phyloP scores from a whole-genome alignment of 352 stramenopile genomes.

The Phytophthora cactorum region DNA sequence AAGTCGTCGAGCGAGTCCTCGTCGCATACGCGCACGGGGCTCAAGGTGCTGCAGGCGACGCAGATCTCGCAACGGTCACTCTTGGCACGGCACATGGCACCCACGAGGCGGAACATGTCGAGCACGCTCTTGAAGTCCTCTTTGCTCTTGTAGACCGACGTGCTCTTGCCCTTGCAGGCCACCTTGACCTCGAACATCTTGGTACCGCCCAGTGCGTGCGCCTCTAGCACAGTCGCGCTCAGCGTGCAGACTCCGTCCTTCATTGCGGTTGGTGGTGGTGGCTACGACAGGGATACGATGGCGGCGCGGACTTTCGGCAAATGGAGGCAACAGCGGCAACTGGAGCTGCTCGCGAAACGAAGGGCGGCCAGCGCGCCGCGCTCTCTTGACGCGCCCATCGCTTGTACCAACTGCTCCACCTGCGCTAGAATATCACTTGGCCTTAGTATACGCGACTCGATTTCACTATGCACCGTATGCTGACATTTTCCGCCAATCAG shows the following conservation, averaged over 20 bases:
- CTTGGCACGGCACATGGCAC: slow-evolving; percentile 67
- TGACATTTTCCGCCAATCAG: slow-evolving; percentile 16
- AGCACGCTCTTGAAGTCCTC: slow-evolving; percentile 85
- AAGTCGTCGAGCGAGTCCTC: slow-evolving; percentile 69
- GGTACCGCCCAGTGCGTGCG: slow-evolving; percentile 67
- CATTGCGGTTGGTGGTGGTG: slow-evolving; percentile 32
- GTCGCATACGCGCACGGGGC: slow-evolving; percentile 50
- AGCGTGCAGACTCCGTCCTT: slow-evolving; percentile 54
- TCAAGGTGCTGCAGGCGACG: slow-evolving; percentile 51
- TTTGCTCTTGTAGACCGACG: slow-evolving; percentile 84
- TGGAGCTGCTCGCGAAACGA: slow-evolving; percentile 35
- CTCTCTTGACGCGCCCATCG: slow-evolving; percentile 21
- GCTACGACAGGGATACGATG: not conserved
- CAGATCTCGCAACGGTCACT: slow-evolving; percentile 61
- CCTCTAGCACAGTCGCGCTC: slow-evolving; percentile 62
- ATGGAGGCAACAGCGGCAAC: slow-evolving; percentile 14
- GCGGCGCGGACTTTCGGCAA: slow-evolving; percentile 27
- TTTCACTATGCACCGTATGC: slow-evolving; percentile 27
- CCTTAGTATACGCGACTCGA: slow-evolving; percentile 26
- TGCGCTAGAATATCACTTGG: slow-evolving; percentile 12
- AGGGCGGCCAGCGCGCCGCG: slow-evolving; percentile 22
- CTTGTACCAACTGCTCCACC: slow-evolving; percentile 3
- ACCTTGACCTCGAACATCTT: slow-evolving; percentile 89
- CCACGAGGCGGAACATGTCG: slow-evolving; percentile 83
- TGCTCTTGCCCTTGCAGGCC: slow-evolving; percentile 75